phyloP scores from a whole-genome alignment of 169 alveolate species.

The Babesia caballi region DNA sequence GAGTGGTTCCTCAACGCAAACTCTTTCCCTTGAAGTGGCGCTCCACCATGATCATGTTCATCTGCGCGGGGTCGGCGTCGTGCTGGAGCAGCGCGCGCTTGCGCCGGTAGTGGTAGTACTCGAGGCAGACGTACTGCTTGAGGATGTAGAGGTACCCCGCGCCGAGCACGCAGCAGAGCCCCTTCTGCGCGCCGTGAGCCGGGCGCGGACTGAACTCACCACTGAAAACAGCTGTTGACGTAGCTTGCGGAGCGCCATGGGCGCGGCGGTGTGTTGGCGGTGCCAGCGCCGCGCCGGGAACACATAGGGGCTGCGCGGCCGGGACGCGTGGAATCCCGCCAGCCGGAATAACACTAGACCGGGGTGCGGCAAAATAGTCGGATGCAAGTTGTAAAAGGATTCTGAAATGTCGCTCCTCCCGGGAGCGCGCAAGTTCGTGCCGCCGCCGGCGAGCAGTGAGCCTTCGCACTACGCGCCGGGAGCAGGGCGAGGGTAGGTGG shows the following conservation, averaged over 20 bases:
- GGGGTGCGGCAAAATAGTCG: too few relatives aligned
- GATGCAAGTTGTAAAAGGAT: too few relatives aligned
- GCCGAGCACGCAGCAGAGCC: constrained; percentile 43
- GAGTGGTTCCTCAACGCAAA: constrained; percentile 59
- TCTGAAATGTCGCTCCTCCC: constrained; percentile 48
- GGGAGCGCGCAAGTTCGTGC: constrained; percentile 43
- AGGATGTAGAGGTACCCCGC: constrained; percentile 55
- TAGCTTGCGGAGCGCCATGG: neutral
- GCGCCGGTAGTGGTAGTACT: constrained; percentile 45
- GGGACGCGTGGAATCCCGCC: neutral
- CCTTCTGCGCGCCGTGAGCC: constrained; percentile 13
- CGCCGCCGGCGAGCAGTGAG: constrained; percentile 29
- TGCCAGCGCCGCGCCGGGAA: neutral
- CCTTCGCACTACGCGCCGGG: constrained; percentile 73
- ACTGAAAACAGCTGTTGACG: neutral
- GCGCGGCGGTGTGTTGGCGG: constrained; percentile 1
- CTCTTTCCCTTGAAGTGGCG: constrained; percentile 22
- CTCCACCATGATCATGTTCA: constrained; percentile 53
- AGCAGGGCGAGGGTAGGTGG: constrained; percentile 78
- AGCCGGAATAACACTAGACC: too few relatives aligned
- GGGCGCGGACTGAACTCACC: constrained; percentile 1
- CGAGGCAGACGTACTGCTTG: constrained; percentile 44
- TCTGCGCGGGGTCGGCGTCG: constrained; percentile 52
- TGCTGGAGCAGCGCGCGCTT: constrained; percentile 33
- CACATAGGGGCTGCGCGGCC: neutral